Percentiles rank a stretch among this genome's conserved stretches.
These are phyloP conservation scores for Aschersonia sp. DNA, from an alignment of 2,329 filamentous ascomycete genomes.

Conservation along the genomic window DNA sequence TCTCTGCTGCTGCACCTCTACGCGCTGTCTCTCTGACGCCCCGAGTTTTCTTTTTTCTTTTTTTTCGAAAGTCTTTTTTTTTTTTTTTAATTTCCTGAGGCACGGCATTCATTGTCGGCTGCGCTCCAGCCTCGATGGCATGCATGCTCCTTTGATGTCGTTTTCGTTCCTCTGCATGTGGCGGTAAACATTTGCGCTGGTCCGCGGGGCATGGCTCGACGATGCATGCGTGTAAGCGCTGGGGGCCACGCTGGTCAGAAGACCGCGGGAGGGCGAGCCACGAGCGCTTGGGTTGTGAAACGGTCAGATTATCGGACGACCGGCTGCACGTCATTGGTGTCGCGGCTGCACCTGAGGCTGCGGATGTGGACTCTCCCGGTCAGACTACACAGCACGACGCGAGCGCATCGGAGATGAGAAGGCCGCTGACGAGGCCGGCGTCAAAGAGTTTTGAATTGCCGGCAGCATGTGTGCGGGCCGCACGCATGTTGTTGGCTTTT, in stretches of 20 bases:
- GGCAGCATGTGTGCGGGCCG: background rate
- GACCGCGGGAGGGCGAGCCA: background rate
- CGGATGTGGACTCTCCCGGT: background rate
- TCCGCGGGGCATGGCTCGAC: background rate
- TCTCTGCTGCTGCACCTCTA: background rate
- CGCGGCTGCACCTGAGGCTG: constrained; percentile 3
- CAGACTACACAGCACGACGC: background rate
- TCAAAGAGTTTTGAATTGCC: background rate
- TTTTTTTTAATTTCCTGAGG: background rate
- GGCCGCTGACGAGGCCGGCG: constrained; percentile 1
- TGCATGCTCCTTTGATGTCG: too few relatives aligned
- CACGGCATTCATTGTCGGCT: too few relatives aligned
- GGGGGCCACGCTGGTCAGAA: too few relatives aligned
- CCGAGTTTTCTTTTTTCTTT: constrained; percentile 4
- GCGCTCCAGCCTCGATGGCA: too few relatives aligned
- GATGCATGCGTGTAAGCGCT: background rate
- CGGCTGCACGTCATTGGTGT: background rate
- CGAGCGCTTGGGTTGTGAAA: background rate
- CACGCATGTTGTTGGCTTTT: background rate
- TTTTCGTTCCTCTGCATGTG: background rate
- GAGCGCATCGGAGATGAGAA: background rate
- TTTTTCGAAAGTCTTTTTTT: background rate
- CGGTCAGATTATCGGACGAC: background rate
- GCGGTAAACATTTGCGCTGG: background rate
- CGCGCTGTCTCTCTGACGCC: background rate